These are phyloP conservation scores for Agastache rugosa DNA, from an alignment of 257 asterid species.

Conservation along the genomic window DNA sequence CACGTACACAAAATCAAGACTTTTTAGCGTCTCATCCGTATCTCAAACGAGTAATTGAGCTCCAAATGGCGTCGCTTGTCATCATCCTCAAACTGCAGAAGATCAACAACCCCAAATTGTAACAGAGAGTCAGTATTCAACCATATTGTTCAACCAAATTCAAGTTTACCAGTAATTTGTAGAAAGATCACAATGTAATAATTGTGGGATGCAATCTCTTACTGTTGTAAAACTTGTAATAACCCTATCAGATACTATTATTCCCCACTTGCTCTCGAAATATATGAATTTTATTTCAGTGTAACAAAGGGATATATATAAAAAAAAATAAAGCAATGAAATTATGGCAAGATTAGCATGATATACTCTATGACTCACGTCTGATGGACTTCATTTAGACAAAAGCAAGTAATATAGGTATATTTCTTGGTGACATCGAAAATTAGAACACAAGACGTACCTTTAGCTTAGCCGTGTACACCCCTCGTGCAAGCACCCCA, in stretches of 20 bases:
- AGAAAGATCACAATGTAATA: not conserved
- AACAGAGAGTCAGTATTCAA: slow-evolving; percentile 4
- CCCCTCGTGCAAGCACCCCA: slow-evolving; percentile 80
- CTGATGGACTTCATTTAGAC: no score
- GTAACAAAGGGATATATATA: no score
- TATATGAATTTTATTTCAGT: not conserved
- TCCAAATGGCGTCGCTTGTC: slow-evolving; percentile 72
- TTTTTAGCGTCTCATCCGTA: slow-evolving; percentile 42
- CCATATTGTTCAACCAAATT: not conserved
- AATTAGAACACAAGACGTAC: slow-evolving; percentile 20
- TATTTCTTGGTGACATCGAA: not conserved
- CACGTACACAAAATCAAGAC: not conserved
- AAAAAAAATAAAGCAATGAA: not conserved
- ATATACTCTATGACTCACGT: not conserved
- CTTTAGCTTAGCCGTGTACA: slow-evolving; percentile 68
- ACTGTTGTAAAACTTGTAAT: no score
- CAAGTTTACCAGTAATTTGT: not conserved
- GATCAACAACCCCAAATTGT: slow-evolving; percentile 22
- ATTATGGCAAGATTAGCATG: not conserved
- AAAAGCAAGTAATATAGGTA: no score
- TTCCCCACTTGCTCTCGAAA: not conserved
- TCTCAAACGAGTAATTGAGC: slow-evolving; percentile 71
- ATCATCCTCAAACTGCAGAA: slow-evolving; percentile 71
- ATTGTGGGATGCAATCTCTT: no score
- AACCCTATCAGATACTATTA: not conserved